These are phyloP conservation scores for Bipolaris victoriae DNA, from an alignment of 2,329 filamentous ascomycete genomes.

Conservation along the genomic window DNA sequence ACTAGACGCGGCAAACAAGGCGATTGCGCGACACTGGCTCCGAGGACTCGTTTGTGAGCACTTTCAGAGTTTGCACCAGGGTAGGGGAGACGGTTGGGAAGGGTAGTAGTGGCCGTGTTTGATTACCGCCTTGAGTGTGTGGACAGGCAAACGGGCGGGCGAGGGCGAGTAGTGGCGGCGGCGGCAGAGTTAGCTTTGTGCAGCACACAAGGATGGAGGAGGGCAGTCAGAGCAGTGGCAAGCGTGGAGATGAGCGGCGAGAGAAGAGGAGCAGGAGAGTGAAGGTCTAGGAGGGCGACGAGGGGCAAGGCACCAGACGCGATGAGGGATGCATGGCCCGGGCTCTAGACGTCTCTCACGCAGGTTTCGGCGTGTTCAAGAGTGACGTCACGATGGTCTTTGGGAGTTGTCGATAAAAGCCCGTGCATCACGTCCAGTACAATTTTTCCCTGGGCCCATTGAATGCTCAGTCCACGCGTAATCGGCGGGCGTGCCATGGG, in stretches of 20 bases:
- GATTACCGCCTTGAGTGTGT: constrained; percentile 12
- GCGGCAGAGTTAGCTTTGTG: constrained; percentile 18
- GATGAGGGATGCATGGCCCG: constrained; percentile 15
- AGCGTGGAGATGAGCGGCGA: constrained; percentile 31
- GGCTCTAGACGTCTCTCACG: constrained; percentile 13
- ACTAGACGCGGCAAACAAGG: constrained; percentile 22
- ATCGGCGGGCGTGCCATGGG: background rate
- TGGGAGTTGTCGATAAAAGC: constrained; percentile 22
- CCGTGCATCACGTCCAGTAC: constrained; percentile 14
- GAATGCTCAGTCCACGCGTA: background rate
- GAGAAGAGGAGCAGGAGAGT: constrained; percentile 21
- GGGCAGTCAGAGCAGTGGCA: constrained; percentile 26
- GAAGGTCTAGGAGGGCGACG: constrained; percentile 18
- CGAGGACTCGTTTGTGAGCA: constrained; percentile 3
- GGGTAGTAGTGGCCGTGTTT: constrained; percentile 4
- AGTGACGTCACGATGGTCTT: constrained; percentile 25
- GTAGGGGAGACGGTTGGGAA: background rate
- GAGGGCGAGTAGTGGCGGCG: constrained; percentile 26
- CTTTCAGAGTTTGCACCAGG: constrained; percentile 17
- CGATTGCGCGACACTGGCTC: constrained; percentile 16
- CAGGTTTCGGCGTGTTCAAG: constrained; percentile 18
- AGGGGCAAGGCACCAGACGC: constrained; percentile 18
- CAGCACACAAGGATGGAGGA: constrained; percentile 25
- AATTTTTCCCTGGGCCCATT: constrained; percentile 5
- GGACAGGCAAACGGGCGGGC: constrained; percentile 22